phyloP scores from a whole-genome alignment of 805 yeast genomes.

The Myxozyma mucilagina region DNA sequence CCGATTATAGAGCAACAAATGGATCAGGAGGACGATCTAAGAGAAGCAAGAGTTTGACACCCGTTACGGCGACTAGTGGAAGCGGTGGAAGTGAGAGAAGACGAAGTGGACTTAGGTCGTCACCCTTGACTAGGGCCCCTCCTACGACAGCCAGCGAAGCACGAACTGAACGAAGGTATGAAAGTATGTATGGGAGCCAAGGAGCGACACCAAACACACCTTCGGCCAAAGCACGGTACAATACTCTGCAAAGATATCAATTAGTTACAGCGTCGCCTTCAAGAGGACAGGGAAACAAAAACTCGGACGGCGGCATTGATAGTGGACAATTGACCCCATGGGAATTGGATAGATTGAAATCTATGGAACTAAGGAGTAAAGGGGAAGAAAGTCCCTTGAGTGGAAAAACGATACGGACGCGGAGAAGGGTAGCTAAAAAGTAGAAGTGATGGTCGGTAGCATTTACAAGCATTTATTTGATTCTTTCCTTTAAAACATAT shows the following conservation, averaged over 20 bases:
- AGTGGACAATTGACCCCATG: conserved; percentile 24
- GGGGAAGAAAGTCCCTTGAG: conserved; percentile 13
- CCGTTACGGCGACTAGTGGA: conserved; percentile 1
- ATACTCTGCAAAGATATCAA: not conserved
- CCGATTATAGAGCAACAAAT: not conserved
- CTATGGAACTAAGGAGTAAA: not conserved
- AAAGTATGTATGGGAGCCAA: not conserved
- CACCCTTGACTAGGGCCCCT: not conserved
- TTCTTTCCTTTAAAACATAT: not conserved
- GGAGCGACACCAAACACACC: not conserved
- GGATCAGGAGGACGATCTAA: conserved; percentile 4
- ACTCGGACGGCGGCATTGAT: not conserved
- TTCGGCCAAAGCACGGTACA: not conserved
- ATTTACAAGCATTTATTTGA: not conserved
- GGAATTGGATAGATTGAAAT: conserved; percentile 23
- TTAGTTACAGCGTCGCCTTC: not conserved
- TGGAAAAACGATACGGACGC: conserved; percentile 9
- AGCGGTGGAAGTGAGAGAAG: conserved; percentile 27
- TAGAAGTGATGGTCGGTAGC: not conserved
- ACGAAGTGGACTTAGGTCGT: not conserved
- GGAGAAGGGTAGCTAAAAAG: conserved; percentile 1
- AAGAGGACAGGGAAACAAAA: not conserved
- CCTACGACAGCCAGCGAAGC: not conserved
- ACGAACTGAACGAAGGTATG: not conserved
- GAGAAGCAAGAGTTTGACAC: conserved; percentile 3